Evolutionary conservation across 371 early-diverging fungal genomes (phyloP), one percentile per base, ranked within the genome.

Genomic region (Mucor racemosus): DNA sequence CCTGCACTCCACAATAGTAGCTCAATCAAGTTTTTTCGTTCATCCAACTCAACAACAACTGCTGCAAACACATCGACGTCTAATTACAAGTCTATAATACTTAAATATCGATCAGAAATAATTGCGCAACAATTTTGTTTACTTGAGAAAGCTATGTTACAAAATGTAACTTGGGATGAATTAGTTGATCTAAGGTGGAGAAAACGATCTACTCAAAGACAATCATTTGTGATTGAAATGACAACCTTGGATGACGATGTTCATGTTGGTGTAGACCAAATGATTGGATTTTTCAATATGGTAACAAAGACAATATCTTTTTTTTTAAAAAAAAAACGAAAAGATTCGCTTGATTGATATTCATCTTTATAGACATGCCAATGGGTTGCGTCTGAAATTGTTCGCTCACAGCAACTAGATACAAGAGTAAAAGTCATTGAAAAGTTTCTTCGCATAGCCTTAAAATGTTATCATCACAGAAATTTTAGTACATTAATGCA

Each of bases 401-500:
- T 81, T 7, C 68, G 66, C 9, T 70, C 75, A 14, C 64, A 65
- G 21, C 71, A 72, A 0, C 13, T 79, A 7, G 82, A 79, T 21
- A 69, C 55, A 35, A 69, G 84, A 7, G 73, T 76, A 7, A 71
- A 65, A 34, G 75, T 78, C 10, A 75, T 84, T 44, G 82, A 81
- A 62, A 84, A 84, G 48, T 80, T 78, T 46, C 80, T 84, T 44
- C 80, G 82, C 0, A 76, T 84, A 26, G 82, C 84, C 10, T 57
- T 78, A 73, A 86, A 88, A 76, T 88, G 88, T 31, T 81, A 84
- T 48, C 88, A 85, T 21, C 84, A 86, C 44, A 73, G 84, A 9
- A 88, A 88, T 62, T 88, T 82, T 63, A 88, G 84, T 58, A 85
- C 86, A 3, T 57, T 88, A 6, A 82, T 85, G 67, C 88, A 88